Base-by-base conservation (phyloP, 2,329 filamentous ascomycete genomes). In the Chaetomiaceae sp. region DNA sequence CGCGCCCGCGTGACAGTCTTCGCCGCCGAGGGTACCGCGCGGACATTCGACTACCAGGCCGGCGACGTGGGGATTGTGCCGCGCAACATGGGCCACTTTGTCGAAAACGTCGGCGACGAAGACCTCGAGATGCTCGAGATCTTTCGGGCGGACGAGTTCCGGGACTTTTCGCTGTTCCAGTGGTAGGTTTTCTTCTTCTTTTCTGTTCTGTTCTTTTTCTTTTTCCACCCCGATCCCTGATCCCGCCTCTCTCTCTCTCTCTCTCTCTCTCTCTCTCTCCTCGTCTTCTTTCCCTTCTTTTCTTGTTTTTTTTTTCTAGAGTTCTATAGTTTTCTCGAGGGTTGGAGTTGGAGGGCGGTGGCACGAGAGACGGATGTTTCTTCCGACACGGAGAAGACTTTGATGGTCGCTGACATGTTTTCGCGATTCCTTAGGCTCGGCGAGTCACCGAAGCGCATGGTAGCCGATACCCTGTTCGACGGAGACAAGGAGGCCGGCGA, bases 41-140 rank as follows among this genome's bases (percentile, higher is more conserved):
- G 86, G 21, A 91, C 87, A 0, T 91, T 91, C 64, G 83, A 91
- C 71, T 91, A 88, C 67, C 71, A 78, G 5, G 78, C 85, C 1
- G 88, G 87, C 2, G 88, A 91, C 61, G 85, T 90, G 0, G 87
- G 85, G 13, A 87, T 90, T 57, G 86, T 91, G 5, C 87, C 87
- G 0, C 76, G 76, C 63, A 89, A 88, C 65, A 89, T 87, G 77
- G 87, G 85, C 3, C 87, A 91, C 65, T 91, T 89, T 65, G 86
- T 92, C 49, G 87, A 92, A 75, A 90, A 90, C 62, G 81, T 89
- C 36, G 84, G 86, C n/a, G 81, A 87, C 44, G 86, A 90, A 66
- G 80, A 86, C 16, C 69, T 91, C 2, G 83, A 89, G 65, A 86
- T 90, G 67, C 72, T 91, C 10, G 87, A 91, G 69, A 82, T 91